phyloP scores from a whole-genome alignment of 1,284 basidiomycete species.

The Rugosomyces carneus region DNA sequence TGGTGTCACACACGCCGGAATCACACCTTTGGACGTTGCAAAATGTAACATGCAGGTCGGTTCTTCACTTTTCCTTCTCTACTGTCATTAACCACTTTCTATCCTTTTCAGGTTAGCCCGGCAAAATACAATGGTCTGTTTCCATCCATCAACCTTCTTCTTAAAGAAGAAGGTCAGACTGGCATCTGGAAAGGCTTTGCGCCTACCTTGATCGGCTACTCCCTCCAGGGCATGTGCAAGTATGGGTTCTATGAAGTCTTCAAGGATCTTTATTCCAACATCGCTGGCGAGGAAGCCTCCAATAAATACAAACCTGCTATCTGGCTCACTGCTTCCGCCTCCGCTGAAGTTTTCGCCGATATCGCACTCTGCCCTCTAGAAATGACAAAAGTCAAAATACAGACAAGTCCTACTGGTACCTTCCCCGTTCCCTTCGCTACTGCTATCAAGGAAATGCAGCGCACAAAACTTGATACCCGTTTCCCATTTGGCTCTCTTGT shows the following conservation, averaged over 20 bases:
- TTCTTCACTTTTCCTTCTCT: background rate
- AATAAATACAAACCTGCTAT: slow-evolving; percentile 87
- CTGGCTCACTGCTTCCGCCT: slow-evolving; percentile 91
- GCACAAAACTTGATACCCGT: slow-evolving; percentile 58
- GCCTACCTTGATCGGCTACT: slow-evolving; percentile 89
- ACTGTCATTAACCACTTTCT: slow-evolving; percentile 11
- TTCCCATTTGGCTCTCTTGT: slow-evolving; percentile 78
- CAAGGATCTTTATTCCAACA: slow-evolving; percentile 88
- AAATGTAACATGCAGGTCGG: slow-evolving; percentile 98
- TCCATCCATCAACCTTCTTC: slow-evolving; percentile 66
- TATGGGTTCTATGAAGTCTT: slow-evolving; percentile 95
- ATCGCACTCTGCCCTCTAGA: slow-evolving; percentile 79
- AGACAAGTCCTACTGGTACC: slow-evolving; percentile 65
- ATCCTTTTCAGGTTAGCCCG: slow-evolving; percentile 59
- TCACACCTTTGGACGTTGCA: slow-evolving; percentile 91
- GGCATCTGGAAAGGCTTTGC: slow-evolving; percentile 95
- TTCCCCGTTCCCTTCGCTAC: slow-evolving; percentile 70
- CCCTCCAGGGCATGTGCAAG: slow-evolving; percentile 95
- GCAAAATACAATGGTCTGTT: slow-evolving; percentile 73
- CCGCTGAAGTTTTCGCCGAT: slow-evolving; percentile 94
- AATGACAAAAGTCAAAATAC: slow-evolving; percentile 84
- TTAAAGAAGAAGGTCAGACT: slow-evolving; percentile 76
- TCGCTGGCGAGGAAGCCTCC: slow-evolving; percentile 80
- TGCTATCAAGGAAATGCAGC: slow-evolving; percentile 64
- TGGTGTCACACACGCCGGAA: slow-evolving; percentile 89